phyloP scores from a whole-genome alignment of 2,329 filamentous ascomycete genomes.

The Sclerotinia subarctica region DNA sequence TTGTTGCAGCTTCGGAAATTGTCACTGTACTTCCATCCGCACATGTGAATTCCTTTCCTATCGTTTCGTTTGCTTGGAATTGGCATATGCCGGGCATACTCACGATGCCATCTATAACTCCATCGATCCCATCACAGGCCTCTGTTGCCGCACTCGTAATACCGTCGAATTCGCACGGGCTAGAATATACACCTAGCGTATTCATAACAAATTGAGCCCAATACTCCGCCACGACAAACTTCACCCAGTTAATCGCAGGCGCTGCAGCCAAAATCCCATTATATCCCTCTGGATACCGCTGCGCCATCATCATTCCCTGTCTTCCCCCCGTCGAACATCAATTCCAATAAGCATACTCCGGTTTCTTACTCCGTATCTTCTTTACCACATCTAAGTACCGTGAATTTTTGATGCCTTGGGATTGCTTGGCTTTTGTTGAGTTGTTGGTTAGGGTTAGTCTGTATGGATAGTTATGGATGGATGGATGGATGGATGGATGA shows the following conservation, averaged over 20 bases:
- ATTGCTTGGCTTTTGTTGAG: too few species aligned
- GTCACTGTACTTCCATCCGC: background rate
- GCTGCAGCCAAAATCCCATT: conserved; percentile 43
- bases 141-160: conserved; percentile 41
- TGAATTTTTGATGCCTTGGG: too few species aligned
- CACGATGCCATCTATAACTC: conserved; percentile 46
- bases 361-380: too few species aligned
- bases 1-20: background rate
- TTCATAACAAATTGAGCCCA: conserved; percentile 21
- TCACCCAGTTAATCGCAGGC: conserved; percentile 39
- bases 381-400: too few species aligned
- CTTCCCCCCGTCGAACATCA: conserved; percentile 43
- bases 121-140: conserved; percentile 51
- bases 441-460: too few species aligned
- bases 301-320: conserved; percentile 41
- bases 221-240: background rate
- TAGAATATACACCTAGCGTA: background rate
- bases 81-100: conserved; percentile 40
- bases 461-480: too few species aligned
- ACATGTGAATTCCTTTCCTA: background rate
- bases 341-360: conserved; percentile 41
- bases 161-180: background rate
- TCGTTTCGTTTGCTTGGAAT: conserved; percentile 22
- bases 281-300: conserved; percentile 40
- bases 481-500: too few species aligned